Evolutionary conservation across 805 yeast genomes (phyloP).

Genomic region (Lipomyces japonicus): DNA sequence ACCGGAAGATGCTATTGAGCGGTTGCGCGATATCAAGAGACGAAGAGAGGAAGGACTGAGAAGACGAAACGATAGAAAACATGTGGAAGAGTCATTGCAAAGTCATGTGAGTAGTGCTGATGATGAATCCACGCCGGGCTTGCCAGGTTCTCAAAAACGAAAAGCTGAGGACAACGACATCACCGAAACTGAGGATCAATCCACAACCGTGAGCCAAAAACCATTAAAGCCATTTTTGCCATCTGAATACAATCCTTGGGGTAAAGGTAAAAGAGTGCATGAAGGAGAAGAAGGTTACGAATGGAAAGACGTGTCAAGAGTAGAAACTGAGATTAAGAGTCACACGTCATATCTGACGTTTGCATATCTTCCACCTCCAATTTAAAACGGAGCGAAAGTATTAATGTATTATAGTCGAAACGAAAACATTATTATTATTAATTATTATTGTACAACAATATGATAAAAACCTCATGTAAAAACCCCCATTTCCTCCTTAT

Average conservation of each 20-base stretch:
- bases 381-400: neutral
- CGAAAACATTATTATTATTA: neutral
- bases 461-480: neutral
- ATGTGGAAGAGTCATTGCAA: conserved; percentile 12
- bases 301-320: conserved; percentile 82
- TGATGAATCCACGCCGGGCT: conserved; percentile 13
- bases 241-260: conserved; percentile 58
- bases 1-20: conserved; percentile 71
- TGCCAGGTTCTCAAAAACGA: conserved; percentile 17
- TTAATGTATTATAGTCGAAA: neutral
- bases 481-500: no score
- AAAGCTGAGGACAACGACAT: conserved; percentile 20
- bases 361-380: conserved; percentile 52
- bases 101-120: neutral
- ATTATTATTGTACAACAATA: neutral
- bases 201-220: neutral
- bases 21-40: conserved; percentile 73
- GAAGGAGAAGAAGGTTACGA: conserved; percentile 80
- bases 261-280: conserved; percentile 74
- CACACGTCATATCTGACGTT: conserved; percentile 94
- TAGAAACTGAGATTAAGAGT: conserved; percentile 81
- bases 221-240: conserved; percentile 16
- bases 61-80: conserved; percentile 32
- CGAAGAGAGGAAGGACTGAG: conserved; percentile 54
- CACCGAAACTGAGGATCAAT: neutral